Percentiles rank a stretch among this genome's conserved stretches.
Evolutionary conservation across 345 rosid genomes (phyloP).

Genomic region (Aquilaria yunnanensis): DNA sequence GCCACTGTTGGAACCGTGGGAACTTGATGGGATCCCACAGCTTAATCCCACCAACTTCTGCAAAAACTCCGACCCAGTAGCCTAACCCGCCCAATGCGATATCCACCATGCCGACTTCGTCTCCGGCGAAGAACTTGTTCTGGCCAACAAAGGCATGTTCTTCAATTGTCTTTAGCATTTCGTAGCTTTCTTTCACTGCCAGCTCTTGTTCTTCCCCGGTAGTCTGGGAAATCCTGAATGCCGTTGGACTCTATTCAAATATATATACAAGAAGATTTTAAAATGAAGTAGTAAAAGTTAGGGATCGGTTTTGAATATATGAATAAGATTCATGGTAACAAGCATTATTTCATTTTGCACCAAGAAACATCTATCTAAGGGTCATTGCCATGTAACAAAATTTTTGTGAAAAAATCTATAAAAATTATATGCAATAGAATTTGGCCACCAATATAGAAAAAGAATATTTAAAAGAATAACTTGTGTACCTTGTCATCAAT

Average conservation of each 20-base stretch:
- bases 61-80: constrained; percentile 8
- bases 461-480: neutral
- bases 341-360: neutral
- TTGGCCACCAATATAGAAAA: neutral
- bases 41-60: constrained; percentile 4
- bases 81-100: constrained; percentile 10
- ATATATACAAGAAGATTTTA: too few species aligned
- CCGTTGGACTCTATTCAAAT: neutral
- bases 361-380: neutral
- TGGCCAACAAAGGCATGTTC: constrained; percentile 10
- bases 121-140: constrained; percentile 18
- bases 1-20: constrained; percentile 15
- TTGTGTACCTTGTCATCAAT: constrained; percentile 4
- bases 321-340: neutral
- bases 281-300: too few species aligned
- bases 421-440: neutral
- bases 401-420: neutral
- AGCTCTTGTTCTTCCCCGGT: constrained; percentile 9
- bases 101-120: constrained; percentile 12
- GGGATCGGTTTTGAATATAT: too few species aligned
- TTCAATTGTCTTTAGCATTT: constrained; percentile 10
- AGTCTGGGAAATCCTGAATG: neutral
- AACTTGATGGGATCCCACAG: constrained; percentile 11
- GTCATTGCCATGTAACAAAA: neutral
- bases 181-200: constrained; percentile 2